Evolutionary conservation across 2,329 filamentous ascomycete species (phyloP).

Genomic region (Colletotrichum abscissum): DNA sequence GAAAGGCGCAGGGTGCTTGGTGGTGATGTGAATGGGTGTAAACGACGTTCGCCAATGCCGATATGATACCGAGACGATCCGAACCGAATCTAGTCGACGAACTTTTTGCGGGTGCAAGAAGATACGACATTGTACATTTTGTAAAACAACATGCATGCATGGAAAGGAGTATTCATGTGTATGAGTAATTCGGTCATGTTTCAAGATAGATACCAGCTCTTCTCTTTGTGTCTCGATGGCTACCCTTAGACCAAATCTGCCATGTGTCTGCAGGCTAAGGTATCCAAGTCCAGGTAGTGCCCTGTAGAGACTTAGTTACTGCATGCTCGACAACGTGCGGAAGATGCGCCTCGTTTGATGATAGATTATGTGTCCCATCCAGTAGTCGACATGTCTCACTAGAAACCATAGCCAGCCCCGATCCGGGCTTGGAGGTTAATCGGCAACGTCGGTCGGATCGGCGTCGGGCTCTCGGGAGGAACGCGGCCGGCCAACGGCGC

Average conservation of each 20-base stretch:
- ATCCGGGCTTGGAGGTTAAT: too few relatives aligned
- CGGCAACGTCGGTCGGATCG: neutral
- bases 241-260: neutral
- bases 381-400: neutral
- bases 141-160: slow-evolving; percentile 8
- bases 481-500: neutral
- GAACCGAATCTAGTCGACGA: neutral
- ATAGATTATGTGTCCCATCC: too few relatives aligned
- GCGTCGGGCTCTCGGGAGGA: neutral
- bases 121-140: slow-evolving; percentile 19
- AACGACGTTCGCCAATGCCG: neutral
- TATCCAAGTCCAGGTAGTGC: too few relatives aligned
- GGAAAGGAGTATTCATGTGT: slow-evolving; percentile 14
- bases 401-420: neutral
- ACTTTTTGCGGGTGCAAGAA: neutral
- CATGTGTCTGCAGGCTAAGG: too few relatives aligned
- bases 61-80: neutral
- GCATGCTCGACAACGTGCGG: neutral
- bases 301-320: too few relatives aligned
- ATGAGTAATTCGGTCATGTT: slow-evolving; percentile 6
- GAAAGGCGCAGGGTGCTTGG: slow-evolving; percentile 38
- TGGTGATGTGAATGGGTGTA: slow-evolving; percentile 24
- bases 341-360: neutral
- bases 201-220: neutral
- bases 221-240: neutral